Conservation (phyloP, 352 stramenopile genomes). For the Pythium oligandrum region DNA sequence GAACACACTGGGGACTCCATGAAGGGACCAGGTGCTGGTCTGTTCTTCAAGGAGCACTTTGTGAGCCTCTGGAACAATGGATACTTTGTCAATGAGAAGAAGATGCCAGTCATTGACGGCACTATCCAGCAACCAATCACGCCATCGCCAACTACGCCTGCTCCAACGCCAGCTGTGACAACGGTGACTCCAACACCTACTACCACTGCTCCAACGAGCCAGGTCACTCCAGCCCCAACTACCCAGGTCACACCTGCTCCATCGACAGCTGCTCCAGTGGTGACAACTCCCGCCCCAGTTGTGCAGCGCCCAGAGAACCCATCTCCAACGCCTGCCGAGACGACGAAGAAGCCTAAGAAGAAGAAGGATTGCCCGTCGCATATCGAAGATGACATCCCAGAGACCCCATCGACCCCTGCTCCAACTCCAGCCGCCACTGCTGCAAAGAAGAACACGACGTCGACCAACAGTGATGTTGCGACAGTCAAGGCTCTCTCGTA, state of each 20-base stretch:
- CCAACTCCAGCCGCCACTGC: not conserved
- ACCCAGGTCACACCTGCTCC: too few relatives aligned
- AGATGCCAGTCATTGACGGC: constrained; percentile 30
- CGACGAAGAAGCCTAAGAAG: too few relatives aligned
- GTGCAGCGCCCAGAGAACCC: too few relatives aligned
- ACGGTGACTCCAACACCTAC: constrained; percentile 1
- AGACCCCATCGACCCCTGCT: not conserved
- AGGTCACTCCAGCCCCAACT: too few relatives aligned
- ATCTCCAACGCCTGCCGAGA: too few relatives aligned
- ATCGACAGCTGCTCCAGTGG: too few relatives aligned
- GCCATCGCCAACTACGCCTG: constrained; percentile 2
- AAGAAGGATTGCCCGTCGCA: too few relatives aligned
- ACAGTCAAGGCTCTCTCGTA: too few relatives aligned
- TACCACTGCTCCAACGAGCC: not conserved
- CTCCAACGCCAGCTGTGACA: constrained; percentile 1
- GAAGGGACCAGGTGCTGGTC: constrained; percentile 39
- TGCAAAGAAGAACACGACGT: too few relatives aligned
- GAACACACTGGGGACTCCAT: constrained; percentile 38
- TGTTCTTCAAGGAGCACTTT: constrained; percentile 60
- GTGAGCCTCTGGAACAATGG: constrained; percentile 64
- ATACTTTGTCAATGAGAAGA: constrained; percentile 42
- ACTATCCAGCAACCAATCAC: constrained; percentile 13
- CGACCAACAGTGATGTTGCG: too few relatives aligned
- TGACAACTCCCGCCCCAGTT: too few relatives aligned
- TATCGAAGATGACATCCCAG: too few relatives aligned